These are phyloP conservation scores for Pythium volutum DNA, from an alignment of 352 stramenopile genomes.

Conservation along the genomic window DNA sequence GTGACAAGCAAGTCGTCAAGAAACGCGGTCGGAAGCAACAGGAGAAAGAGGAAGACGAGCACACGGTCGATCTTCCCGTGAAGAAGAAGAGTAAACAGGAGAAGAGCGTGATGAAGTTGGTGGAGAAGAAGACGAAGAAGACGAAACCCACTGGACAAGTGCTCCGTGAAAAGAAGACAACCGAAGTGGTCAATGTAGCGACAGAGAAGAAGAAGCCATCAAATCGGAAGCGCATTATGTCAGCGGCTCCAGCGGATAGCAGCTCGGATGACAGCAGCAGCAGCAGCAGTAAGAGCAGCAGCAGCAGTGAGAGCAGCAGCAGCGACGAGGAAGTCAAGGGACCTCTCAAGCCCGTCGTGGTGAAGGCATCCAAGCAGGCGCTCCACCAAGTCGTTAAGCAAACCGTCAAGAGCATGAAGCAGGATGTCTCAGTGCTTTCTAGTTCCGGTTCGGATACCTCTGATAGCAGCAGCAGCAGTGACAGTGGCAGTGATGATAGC, in stretches of 20 bases:
- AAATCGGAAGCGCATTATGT: background rate
- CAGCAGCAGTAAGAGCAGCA: conserved; percentile 15
- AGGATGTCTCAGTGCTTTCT: background rate
- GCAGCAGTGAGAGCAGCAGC: conserved; percentile 18
- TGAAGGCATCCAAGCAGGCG: conserved; percentile 12
- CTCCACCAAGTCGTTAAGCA: conserved; percentile 16
- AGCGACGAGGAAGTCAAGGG: conserved; percentile 4
- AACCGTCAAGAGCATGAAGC: conserved; percentile 17
- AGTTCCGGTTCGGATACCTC: background rate
- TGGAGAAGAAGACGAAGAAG: conserved; percentile 1
- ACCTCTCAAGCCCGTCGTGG: background rate
- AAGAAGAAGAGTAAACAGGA: conserved; percentile 7
- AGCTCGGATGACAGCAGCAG: conserved; percentile 11
- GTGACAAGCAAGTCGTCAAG: background rate
- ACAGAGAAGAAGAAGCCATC: background rate
- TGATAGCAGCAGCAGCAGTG: background rate
- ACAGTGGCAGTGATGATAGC: conserved; percentile 11
- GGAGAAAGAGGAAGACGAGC: background rate
- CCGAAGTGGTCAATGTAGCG: background rate
- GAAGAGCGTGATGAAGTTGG: background rate
- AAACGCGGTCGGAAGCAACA: conserved; percentile 2
- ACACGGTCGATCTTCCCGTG: background rate
- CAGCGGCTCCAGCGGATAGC: background rate
- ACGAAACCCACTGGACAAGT: background rate
- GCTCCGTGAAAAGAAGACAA: background rate